A percentile compares a stretch with the other conserved stretches of the same genome.
Conservation (phyloP, 352 stramenopile species). For the Phytophthora macrochlamydospora region DNA sequence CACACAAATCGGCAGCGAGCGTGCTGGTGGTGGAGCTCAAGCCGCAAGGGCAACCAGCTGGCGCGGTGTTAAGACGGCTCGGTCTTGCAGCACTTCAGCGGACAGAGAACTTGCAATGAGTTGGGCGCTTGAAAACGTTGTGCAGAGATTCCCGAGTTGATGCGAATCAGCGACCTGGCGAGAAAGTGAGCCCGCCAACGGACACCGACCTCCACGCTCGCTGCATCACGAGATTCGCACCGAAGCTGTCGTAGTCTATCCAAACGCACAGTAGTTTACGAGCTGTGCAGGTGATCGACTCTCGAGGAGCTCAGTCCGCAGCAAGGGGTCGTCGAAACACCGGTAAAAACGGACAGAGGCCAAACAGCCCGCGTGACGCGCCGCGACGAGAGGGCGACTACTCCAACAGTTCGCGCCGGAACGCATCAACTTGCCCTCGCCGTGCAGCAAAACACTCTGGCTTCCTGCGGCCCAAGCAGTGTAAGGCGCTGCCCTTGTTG, state of each 20-base stretch:
- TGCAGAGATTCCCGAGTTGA: no score
- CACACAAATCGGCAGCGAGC: neutral
- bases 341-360: constrained; percentile 1
- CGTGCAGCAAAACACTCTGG: constrained; percentile 18
- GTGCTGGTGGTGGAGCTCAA: constrained; percentile 27
- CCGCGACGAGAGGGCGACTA: constrained; percentile 25
- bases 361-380: constrained; percentile 38
- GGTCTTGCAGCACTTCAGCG: neutral
- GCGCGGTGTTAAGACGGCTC: neutral
- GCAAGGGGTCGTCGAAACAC: no score
- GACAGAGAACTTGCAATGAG: no score
- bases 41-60: constrained; percentile 1
- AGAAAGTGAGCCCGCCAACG: no score
- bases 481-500: neutral
- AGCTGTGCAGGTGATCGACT: no score
- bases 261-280: no score
- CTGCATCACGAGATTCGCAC: no score
- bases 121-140: neutral
- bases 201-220: no score
- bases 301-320: no score
- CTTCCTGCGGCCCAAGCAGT: neutral
- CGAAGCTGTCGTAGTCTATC: no score
- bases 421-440: constrained; percentile 1
- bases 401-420: constrained; percentile 10
- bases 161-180: no score